These are phyloP conservation scores for Amaranthus cruentus DNA, from an alignment of 148 eudicot genomes.

Conservation along the genomic window DNA sequence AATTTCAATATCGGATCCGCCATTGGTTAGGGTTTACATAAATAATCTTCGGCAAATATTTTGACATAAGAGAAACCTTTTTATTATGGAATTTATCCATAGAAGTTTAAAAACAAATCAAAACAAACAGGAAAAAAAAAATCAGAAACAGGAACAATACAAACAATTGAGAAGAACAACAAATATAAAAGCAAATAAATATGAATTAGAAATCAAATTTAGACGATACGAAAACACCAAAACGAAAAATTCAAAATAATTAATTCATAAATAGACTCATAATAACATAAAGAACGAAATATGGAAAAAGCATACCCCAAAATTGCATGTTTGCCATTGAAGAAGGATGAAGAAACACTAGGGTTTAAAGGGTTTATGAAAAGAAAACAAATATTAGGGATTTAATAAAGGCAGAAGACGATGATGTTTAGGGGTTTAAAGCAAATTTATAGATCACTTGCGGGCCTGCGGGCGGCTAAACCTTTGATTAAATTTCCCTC, in stretches of 20 bases:
- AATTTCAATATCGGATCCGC: too few species aligned
- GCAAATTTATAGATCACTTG: neutral
- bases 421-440: slow-evolving; percentile 1
- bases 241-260: neutral
- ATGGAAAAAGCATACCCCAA: slow-evolving; percentile 37
- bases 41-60: too few species aligned
- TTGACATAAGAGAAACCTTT: too few species aligned
- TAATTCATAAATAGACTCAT: neutral
- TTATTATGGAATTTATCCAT: too few species aligned
- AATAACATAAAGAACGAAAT: neutral
- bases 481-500: neutral
- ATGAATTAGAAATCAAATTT: neutral
- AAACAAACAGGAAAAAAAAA: neutral
- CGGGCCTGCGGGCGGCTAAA: neutral
- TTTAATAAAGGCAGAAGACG: slow-evolving; percentile 1
- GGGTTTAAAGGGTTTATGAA: slow-evolving; percentile 23
- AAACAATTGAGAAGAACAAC: neutral
- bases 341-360: neutral
- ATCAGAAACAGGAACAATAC: neutral
- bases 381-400: neutral
- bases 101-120: neutral
- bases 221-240: neutral
- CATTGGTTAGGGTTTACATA: too few species aligned
- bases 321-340: slow-evolving; percentile 39
- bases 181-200: neutral